phyloP scores from a whole-genome alignment of 2,329 filamentous ascomycete species.

The Fusarium lyarnte region DNA sequence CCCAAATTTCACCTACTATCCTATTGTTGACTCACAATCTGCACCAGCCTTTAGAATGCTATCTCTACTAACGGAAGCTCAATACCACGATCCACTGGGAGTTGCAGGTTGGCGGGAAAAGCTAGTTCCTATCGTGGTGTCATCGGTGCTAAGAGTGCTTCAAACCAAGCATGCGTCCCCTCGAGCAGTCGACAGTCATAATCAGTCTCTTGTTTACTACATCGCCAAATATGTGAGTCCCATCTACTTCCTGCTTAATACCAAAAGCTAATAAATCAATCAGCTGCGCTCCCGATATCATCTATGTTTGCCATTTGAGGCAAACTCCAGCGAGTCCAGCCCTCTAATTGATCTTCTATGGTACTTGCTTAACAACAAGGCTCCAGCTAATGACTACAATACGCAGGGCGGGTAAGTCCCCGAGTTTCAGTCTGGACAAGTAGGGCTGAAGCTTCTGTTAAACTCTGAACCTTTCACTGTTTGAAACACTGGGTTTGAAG shows the following conservation, averaged over 20 bases:
- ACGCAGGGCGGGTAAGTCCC: fast-evolving
- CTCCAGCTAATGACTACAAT: not conserved
- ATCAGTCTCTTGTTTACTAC: fast-evolving
- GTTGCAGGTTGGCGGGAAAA: fast-evolving
- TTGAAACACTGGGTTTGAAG: fast-evolving
- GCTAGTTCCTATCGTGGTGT: not conserved
- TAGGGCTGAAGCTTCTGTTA: too few species aligned
- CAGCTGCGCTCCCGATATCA: too few species aligned
- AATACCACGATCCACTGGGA: fast-evolving
- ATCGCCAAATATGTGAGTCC: fast-evolving
- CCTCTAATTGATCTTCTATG: not conserved
- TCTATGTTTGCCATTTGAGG: too few species aligned
- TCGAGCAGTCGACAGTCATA: fast-evolving
- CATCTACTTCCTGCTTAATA: not conserved
- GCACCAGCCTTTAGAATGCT: not conserved
- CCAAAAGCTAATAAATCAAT: not conserved
- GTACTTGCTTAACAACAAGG: not conserved
- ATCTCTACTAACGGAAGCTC: too few species aligned
- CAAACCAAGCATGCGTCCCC: not conserved
- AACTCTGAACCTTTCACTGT: too few species aligned
- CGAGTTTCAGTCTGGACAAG: too few species aligned
- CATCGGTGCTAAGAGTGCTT: not conserved
- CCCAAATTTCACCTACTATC: not conserved
- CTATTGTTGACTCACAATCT: not conserved
- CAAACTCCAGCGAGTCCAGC: too few species aligned